These are phyloP conservation scores for Hysterium pulicare DNA, from an alignment of 2,329 filamentous ascomycete genomes.

Conservation along the genomic window DNA sequence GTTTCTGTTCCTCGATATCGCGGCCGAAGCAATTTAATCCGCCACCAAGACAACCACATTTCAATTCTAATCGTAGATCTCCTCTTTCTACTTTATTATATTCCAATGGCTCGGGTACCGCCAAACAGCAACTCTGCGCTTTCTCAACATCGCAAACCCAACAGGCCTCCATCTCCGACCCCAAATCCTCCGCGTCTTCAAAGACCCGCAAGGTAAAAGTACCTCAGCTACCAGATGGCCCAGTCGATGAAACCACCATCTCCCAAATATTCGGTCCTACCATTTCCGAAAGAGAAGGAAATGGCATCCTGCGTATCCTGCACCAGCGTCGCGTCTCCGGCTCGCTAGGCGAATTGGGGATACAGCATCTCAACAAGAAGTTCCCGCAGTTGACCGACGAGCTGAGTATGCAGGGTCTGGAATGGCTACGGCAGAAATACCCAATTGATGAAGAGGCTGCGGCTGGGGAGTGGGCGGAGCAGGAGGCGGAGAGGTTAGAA, in stretches of 20 bases:
- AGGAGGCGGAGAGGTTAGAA: conserved; percentile 37
- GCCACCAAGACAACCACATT: background rate
- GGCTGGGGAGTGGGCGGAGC: conserved; percentile 38
- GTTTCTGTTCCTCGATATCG: conserved; percentile 26
- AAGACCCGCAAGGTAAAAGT: conserved; percentile 30
- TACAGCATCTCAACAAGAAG: conserved; percentile 22
- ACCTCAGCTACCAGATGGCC: conserved; percentile 27
- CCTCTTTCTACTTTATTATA: background rate
- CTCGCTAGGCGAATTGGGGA: conserved; percentile 38
- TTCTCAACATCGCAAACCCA: conserved; percentile 15
- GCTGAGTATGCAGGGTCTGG: conserved; percentile 28
- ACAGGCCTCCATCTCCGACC: background rate
- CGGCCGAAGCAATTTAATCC: background rate
- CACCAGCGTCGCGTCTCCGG: conserved; percentile 39
- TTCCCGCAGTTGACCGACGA: conserved; percentile 25
- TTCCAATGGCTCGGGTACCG: conserved; percentile 13
- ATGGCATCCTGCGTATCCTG: conserved; percentile 36
- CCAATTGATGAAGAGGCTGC: conserved; percentile 41
- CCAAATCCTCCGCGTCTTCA: conserved; percentile 15
- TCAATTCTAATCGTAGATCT: background rate
- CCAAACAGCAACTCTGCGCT: conserved; percentile 2
- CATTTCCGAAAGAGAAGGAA: conserved; percentile 28
- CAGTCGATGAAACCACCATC: conserved; percentile 22
- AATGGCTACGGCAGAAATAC: conserved; percentile 33
- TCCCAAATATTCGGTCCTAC: conserved; percentile 29